Conservation (phyloP, 768 basidiomycete species). For the Boletus insuetus region DNA sequence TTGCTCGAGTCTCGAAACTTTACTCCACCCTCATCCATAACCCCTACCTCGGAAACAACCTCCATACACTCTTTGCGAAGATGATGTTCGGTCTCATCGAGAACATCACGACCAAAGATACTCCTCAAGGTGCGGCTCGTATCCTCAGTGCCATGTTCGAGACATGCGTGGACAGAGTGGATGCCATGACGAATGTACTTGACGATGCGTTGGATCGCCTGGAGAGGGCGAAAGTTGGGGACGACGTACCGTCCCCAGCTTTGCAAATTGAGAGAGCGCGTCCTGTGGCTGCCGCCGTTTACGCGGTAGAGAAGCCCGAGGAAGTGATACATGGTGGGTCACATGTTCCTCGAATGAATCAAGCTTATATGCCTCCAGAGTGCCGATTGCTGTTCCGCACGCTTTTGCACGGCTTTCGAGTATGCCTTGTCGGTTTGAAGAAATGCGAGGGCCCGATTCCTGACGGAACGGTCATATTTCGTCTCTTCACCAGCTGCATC, state of each 20-base stretch:
- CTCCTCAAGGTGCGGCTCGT: conserved; percentile 60
- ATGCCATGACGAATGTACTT: conserved; percentile 68
- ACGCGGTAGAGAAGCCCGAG: conserved; percentile 78
- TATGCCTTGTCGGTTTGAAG: conserved; percentile 70
- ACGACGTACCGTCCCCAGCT: conserved; percentile 46
- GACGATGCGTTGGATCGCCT: conserved; percentile 44
- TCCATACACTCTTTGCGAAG: conserved; percentile 90
- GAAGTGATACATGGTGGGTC: conserved; percentile 73
- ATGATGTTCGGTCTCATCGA: conserved; percentile 90
- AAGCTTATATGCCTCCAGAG: conserved; percentile 46
- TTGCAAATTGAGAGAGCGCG: conserved; percentile 80
- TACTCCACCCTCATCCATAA: conserved; percentile 91
- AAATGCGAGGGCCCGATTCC: conserved; percentile 76
- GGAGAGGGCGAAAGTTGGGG: conserved; percentile 43
- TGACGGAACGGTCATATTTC: conserved; percentile 83
- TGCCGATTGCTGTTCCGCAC: conserved; percentile 84
- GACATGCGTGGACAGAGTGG: conserved; percentile 80
- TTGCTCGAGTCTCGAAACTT: conserved; percentile 74
- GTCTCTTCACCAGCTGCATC: conserved; percentile 83
- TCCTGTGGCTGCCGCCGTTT: conserved; percentile 75
- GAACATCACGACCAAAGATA: conserved; percentile 72
- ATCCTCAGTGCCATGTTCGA: conserved; percentile 78
- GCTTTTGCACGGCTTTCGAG: conserved; percentile 84
- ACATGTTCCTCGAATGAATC: background rate
- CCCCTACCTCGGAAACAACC: conserved; percentile 69